Base-by-base conservation (phyloP, 345 rosid species). In the Eucalyptus brandiana region DNA sequence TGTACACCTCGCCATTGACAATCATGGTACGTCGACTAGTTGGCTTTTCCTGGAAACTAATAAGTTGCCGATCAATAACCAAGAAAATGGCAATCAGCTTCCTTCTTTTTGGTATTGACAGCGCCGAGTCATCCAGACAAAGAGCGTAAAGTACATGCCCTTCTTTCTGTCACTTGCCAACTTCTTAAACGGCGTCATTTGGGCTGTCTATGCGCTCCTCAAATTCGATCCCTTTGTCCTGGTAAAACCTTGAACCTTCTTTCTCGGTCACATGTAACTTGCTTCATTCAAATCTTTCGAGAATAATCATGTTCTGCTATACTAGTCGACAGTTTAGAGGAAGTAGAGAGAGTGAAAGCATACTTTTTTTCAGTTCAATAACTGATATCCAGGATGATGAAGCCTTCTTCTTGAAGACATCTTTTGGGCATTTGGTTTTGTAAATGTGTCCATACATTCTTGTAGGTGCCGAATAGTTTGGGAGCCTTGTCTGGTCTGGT, bases 71-170 rank as follows among this genome's bases (percentile, higher is more conserved):
- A 40, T 37, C 47, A 40, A 40, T 42, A 40, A 12, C 85, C 85
- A 40, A 76, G 47, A 76, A 76, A 76, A 21, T 40, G 85, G 47
- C 9, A 21, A 40, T 40, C 9, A 6, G 44, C 13, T 40, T 42
- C 30, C 42, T 42, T 81, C 47, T 62, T 80, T 90, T 45, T 37
- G 23, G 69, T n/a, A 13, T 48, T 90, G 34, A 44, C 67, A 26
- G 87, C 37, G 17, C 10, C 80, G 87, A 91, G 99, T 96, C 87
- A 94, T 96, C 88, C 87, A 65, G 91, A 93, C 98, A 60, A 97
- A 93, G 95, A 97, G 99, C 85, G 98, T 97, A 53, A 95, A 95
- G 94, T 97, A 93, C 95, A 95, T 97, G 99, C 99, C 99, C 3
- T 91, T 97, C 89, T 86, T 37, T 56, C 90, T 97, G 9, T 93